Percentiles rank a stretch among this genome's conserved stretches.
These are phyloP conservation scores for Lachnum nothofagi DNA, from an alignment of 2,329 filamentous ascomycete species.

Conservation along the genomic window DNA sequence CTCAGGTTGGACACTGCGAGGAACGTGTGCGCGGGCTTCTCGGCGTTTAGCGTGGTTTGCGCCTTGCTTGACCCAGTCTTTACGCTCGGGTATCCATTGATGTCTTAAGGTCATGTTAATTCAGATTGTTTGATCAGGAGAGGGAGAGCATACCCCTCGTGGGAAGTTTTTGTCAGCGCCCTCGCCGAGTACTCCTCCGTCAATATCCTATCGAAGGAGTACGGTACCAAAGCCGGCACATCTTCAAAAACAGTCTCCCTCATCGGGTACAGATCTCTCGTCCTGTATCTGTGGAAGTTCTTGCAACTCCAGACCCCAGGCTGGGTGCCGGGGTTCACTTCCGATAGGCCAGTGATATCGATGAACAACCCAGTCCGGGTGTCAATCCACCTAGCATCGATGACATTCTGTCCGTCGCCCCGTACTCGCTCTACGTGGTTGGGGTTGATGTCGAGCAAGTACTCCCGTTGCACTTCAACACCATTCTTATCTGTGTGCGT, in stretches of 20 bases:
- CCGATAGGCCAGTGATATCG: slow-evolving; percentile 73
- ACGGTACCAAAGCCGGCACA: slow-evolving; percentile 64
- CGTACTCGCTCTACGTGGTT: slow-evolving; percentile 56
- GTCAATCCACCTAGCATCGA: slow-evolving; percentile 82
- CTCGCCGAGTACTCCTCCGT: slow-evolving; percentile 60
- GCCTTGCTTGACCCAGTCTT: slow-evolving; percentile 52
- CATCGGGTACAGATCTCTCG: slow-evolving; percentile 70
- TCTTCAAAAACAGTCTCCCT: slow-evolving; percentile 71
- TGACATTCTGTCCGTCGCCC: slow-evolving; percentile 69
- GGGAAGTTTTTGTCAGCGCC: slow-evolving; percentile 56
- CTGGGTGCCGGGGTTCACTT: slow-evolving; percentile 52
- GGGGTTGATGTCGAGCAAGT: slow-evolving; percentile 74
- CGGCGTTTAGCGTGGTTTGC: neutral
- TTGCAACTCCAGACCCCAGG: slow-evolving; percentile 75
- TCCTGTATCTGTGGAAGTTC: slow-evolving; percentile 68
- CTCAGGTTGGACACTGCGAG: slow-evolving; percentile 19
- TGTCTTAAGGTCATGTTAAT: slow-evolving; percentile 42
- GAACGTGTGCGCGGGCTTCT: slow-evolving; percentile 16
- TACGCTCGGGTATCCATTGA: slow-evolving; percentile 51
- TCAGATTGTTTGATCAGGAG: slow-evolving; percentile 17
- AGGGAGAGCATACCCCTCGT: slow-evolving; percentile 49
- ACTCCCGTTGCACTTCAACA: slow-evolving; percentile 45
- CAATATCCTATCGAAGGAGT: slow-evolving; percentile 60
- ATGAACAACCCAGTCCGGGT: slow-evolving; percentile 70
- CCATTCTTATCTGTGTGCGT: slow-evolving; percentile 37